phyloP scores from a whole-genome alignment of 1,139 yeast genomes.

The Tardiomyces depauwii region DNA sequence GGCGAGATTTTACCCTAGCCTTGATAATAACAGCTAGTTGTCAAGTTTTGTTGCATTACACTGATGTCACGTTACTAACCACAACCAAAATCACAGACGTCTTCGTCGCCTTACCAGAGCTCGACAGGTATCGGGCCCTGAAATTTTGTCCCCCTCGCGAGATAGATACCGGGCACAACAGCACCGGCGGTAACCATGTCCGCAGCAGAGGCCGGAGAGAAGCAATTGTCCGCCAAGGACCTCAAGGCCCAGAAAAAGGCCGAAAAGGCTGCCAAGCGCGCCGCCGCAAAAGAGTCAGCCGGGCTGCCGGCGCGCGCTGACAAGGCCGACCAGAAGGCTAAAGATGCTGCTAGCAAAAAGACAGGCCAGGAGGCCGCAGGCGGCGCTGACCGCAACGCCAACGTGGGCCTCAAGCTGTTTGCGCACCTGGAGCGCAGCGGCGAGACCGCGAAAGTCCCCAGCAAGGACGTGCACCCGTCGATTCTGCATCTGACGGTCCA shows the following conservation, averaged over 20 bases:
- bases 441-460: conserved; percentile 18
- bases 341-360: conserved; percentile 12
- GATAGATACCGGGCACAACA: conserved; percentile 2
- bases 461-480: conserved; percentile 76
- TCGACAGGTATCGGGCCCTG: no score
- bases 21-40: no score
- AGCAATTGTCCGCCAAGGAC: conserved; percentile 50
- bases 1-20: neutral
- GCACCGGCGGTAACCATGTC: neutral
- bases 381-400: conserved; percentile 25
- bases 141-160: conserved; percentile 1
- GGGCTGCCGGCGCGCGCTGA: conserved; percentile 16
- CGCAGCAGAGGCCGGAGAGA: neutral
- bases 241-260: conserved; percentile 77
- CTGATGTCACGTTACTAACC: neutral
- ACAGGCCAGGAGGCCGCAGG: conserved; percentile 32
- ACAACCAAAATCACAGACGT: no score
- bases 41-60: conserved; percentile 1
- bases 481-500: conserved; percentile 70
- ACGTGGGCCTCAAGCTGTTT: conserved; percentile 45
- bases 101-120: no score
- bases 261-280: conserved; percentile 85
- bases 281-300: conserved; percentile 49
- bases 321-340: conserved; percentile 11
- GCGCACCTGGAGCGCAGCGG: conserved; percentile 67